phyloP scores from a whole-genome alignment of 306 rosid species.

The Calophaca sinica region DNA sequence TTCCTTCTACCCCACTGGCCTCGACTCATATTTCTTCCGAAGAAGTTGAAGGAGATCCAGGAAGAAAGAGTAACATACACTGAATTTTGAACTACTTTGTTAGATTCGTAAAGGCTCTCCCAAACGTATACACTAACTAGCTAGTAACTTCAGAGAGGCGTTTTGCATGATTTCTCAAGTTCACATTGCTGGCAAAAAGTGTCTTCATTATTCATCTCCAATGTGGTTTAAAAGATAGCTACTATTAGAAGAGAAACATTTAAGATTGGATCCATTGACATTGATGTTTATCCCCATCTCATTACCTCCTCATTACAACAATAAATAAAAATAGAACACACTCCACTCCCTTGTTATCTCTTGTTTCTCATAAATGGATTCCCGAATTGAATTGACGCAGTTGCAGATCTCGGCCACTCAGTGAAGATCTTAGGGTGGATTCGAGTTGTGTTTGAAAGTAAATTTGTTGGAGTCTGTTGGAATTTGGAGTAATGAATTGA shows the following conservation, averaged over 20 bases:
- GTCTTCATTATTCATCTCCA: background rate
- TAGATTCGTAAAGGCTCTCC: too few species aligned
- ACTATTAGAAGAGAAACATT: background rate
- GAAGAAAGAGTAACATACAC: background rate
- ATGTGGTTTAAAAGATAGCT: background rate
- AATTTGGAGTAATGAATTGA: too few species aligned
- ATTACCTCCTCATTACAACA: background rate
- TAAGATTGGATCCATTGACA: background rate
- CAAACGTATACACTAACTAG: too few species aligned
- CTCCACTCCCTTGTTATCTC: background rate
- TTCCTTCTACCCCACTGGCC: background rate
- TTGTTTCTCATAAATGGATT: too few species aligned
- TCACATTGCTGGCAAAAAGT: background rate
- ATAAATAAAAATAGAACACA: background rate
- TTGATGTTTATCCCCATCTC: background rate
- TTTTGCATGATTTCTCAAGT: background rate
- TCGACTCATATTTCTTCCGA: background rate
- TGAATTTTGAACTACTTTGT: background rate
- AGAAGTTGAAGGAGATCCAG: background rate
- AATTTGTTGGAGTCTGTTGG: too few species aligned
- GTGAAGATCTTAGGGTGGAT: too few species aligned
- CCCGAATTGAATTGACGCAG: too few species aligned
- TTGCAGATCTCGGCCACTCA: too few species aligned
- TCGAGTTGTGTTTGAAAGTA: too few species aligned
- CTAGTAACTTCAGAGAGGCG: background rate